Evolutionary conservation across 371 early-diverging fungal species (phyloP), one percentile per base, ranked within the genome.

Genomic region (Coemansia sp.): DNA sequence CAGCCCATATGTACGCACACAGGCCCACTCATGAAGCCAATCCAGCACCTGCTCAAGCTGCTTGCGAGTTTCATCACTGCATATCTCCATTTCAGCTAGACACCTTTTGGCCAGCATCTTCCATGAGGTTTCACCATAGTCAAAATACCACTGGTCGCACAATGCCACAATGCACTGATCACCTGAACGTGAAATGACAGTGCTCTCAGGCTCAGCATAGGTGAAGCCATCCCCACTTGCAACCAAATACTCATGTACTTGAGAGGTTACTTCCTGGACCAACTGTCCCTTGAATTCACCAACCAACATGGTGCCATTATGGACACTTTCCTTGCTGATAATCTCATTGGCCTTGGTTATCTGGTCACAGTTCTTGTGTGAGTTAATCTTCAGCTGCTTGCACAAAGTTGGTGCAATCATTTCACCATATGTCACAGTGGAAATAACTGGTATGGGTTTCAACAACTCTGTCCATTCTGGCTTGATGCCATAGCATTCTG

Each of bases 21-120:
- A 99, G 4, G 99, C 99, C 99, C 99, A 99, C 80, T 99, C 89
- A 80, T 91, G 85, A 64, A 99, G 86, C 99, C 99, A 99, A 59
- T 87, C 95, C 53, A 99, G 82, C 32, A 91, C 93, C 60, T 87
- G 85, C 66, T 90, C 84, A 55, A 99, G 92, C 48, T 89, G 89
- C 75, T 94, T 80, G 63, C 93, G 87, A 30, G 98, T 93, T 76
- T 99, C 99, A 3, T 79, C 76, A 32, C 86, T 80, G 71, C 84
- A 94, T 3, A 89, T 87, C 63, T 96, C 88, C 91, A 99, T 89
- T 32, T 81, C 69, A n/a, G 81, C 80, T 67, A 99, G 79, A 69
- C 87, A 90, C 82, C 90, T 82, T 68, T 89, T 84, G 35, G 95
- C 90, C 76, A 85, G 71, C 20, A 80, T 82, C 78, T 89, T 90